A percentile compares a stretch with the other conserved stretches of the same genome.
phyloP scores from a whole-genome alignment of 768 basidiomycete species.

The Ramaria sp. region DNA sequence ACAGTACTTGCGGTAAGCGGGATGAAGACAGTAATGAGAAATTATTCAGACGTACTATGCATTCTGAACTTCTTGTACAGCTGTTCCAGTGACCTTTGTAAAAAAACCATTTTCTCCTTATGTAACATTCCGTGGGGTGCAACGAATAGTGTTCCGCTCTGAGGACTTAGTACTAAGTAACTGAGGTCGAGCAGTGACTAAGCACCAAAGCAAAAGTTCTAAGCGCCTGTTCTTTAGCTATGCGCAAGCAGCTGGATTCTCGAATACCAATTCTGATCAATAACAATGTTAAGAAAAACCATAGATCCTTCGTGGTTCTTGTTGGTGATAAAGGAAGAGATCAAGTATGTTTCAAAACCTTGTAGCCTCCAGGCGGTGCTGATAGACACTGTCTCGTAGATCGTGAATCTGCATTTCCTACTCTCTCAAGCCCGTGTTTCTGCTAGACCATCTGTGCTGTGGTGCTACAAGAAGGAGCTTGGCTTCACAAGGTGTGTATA shows the following conservation, averaged over 20 bases:
- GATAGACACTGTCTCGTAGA: constrained; percentile 27
- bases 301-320: constrained; percentile 90
- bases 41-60: no score
- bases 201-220: no score
- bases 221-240: constrained; percentile 19
- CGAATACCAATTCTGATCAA: constrained; percentile 87
- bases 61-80: no score
- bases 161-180: no score
- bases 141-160: no score
- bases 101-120: no score
- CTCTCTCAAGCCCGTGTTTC: constrained; percentile 87
- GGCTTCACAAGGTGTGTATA: constrained; percentile 82
- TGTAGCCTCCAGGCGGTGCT: background rate
- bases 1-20: no score
- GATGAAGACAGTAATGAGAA: no score
- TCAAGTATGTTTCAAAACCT: constrained; percentile 44
- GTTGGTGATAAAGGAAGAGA: constrained; percentile 92
- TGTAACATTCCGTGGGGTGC: no score
- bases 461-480: constrained; percentile 99
- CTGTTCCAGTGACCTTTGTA: no score
- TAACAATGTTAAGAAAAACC: constrained; percentile 88
- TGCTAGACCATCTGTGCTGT: constrained; percentile 82
- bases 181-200: no score
- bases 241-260: constrained; percentile 86
- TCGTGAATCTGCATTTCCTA: constrained; percentile 92